A percentile compares a stretch with the other conserved stretches of the same genome.
Conservation (phyloP, 768 basidiomycete species). For the Coprinopsis cinerea region DNA sequence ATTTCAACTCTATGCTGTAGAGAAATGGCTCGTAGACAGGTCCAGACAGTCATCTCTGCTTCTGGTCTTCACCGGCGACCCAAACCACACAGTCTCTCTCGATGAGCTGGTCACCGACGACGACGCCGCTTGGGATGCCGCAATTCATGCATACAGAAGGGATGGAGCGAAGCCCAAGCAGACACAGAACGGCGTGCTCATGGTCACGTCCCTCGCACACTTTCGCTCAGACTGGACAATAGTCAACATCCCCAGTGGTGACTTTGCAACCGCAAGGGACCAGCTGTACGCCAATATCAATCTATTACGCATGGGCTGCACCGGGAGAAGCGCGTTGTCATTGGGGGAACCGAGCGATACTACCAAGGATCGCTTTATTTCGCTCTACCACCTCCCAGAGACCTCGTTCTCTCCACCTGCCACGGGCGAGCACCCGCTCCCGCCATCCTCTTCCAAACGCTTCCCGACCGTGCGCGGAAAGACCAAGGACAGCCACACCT, state of each 20-base stretch:
- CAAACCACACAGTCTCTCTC: slow-evolving; percentile 46
- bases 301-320: slow-evolving; percentile 78
- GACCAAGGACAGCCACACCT: slow-evolving; percentile 36
- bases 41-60: slow-evolving; percentile 54
- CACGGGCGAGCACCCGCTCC: slow-evolving; percentile 4
- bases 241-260: slow-evolving; percentile 68
- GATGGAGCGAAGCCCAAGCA: slow-evolving; percentile 73
- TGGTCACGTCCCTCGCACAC: slow-evolving; percentile 81
- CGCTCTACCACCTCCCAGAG: slow-evolving; percentile 58
- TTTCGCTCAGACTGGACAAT: slow-evolving; percentile 87
- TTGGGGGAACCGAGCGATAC: slow-evolving; percentile 78
- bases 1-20: slow-evolving; percentile 82
- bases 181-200: slow-evolving; percentile 63
- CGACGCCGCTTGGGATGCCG: slow-evolving; percentile 43
- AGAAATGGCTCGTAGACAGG: slow-evolving; percentile 78
- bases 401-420: slow-evolving; percentile 18
- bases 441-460: slow-evolving; percentile 14
- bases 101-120: background rate
- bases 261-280: slow-evolving; percentile 56
- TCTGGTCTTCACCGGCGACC: slow-evolving; percentile 73
- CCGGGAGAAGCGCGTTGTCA: slow-evolving; percentile 69
- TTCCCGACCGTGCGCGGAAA: slow-evolving; percentile 18
- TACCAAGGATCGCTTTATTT: slow-evolving; percentile 75
- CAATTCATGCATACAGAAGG: slow-evolving; percentile 54
- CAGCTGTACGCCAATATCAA: slow-evolving; percentile 79